These are phyloP conservation scores for Podospora australis DNA, from an alignment of 495 filamentous ascomycete species.

Conservation along the genomic window DNA sequence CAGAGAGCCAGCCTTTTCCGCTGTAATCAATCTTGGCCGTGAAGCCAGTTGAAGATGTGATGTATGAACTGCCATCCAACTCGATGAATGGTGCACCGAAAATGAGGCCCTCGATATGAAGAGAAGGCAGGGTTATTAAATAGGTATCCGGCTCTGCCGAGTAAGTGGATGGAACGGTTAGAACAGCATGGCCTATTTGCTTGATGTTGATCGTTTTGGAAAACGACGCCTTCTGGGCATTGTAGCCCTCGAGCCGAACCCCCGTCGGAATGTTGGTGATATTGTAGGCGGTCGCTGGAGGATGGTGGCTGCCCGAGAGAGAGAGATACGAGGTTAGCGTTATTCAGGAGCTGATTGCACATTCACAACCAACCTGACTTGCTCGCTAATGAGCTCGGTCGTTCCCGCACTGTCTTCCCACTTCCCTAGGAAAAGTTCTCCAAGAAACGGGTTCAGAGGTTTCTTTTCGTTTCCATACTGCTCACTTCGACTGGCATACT, in stretches of 20 bases:
- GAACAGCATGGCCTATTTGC: conserved; percentile 90
- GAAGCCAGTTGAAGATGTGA: conserved; percentile 78
- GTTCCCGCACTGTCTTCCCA: conserved; percentile 75
- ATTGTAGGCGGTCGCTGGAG: conserved; percentile 92
- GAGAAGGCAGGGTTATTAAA: conserved; percentile 83
- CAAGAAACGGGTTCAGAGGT: conserved; percentile 86
- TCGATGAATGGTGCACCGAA: conserved; percentile 89
- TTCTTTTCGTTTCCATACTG: conserved; percentile 95
- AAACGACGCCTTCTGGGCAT: conserved; percentile 95
- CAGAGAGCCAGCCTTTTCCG: conserved; percentile 87
- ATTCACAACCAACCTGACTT: conserved; percentile 46
- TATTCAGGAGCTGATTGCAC: background rate
- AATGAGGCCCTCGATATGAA: conserved; percentile 92
- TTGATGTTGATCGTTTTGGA: conserved; percentile 89
- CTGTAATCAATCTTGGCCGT: conserved; percentile 89
- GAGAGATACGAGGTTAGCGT: conserved; percentile 41
- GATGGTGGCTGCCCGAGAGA: conserved; percentile 82
- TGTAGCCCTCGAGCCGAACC: conserved; percentile 87
- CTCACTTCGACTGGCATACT: conserved; percentile 86
- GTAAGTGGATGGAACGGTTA: conserved; percentile 58
- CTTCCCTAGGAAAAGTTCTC: conserved; percentile 83
- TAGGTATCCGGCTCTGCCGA: conserved; percentile 58
- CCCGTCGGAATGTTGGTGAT: conserved; percentile 81
- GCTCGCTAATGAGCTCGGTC: conserved; percentile 58
- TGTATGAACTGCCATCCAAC: conserved; percentile 73